Evolutionary conservation across 225 moss, liverwort and hornwort species (phyloP).

Genomic region (Thuidium tamariscinum): DNA sequence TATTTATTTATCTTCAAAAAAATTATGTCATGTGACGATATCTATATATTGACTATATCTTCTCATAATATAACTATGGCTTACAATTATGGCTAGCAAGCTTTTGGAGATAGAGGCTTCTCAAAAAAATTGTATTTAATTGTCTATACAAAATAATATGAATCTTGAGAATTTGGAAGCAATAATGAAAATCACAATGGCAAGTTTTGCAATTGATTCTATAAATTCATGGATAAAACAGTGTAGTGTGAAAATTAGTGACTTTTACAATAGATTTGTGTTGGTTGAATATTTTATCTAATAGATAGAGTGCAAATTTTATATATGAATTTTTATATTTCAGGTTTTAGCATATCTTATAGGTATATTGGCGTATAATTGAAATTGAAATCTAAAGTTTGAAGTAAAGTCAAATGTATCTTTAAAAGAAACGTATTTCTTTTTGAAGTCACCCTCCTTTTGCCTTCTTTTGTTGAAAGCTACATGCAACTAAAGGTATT

Average conservation of each 20-base stretch:
- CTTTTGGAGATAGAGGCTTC: accelerated
- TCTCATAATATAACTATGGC: background rate
- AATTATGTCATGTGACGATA: no score
- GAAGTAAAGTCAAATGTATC: accelerated
- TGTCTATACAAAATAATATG: accelerated
- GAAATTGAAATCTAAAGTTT: background rate
- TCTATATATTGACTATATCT: background rate
- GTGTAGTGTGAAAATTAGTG: background rate
- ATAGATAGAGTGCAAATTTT: background rate
- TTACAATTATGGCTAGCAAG: background rate
- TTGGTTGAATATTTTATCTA: background rate
- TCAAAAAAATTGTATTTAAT: background rate
- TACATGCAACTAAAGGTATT: conserved; percentile 28
- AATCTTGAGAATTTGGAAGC: background rate
- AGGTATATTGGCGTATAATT: background rate
- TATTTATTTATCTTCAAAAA: no score
- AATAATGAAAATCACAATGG: background rate
- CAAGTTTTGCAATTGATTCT: background rate
- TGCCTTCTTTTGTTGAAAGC: conserved; percentile 47
- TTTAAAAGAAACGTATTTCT: no score
- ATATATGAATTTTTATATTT: background rate
- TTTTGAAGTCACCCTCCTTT: background rate
- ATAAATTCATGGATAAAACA: background rate
- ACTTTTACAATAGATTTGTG: accelerated
- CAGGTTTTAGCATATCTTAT: background rate